Evolutionary conservation across 805 yeast species (phyloP), one percentile per base, ranked within the genome.

Genomic region (Ogataea allantospora): DNA sequence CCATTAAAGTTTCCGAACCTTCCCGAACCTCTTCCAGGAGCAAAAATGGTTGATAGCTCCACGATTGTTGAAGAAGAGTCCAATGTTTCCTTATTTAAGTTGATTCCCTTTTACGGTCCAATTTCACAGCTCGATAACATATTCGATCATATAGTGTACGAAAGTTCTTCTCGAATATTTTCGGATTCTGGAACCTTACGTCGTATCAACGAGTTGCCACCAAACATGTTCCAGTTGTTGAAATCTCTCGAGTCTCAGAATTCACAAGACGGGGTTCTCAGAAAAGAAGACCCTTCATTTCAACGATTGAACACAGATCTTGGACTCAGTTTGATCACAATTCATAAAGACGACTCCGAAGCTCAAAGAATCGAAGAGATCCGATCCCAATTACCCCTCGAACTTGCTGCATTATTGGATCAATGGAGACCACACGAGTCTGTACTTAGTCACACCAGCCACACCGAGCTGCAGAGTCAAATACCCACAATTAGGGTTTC

Each of bases 381-480:
- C 8, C 22, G 33, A 14, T 17, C 28, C 6, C 27, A 41, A 23
- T 30, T 46, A 13, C 40, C 44, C 4, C 18, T 24, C 8, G 46
- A 41, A 21, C 24, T 47, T 10, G 27, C 40, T 8, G 35, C 42
- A 3, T 10, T 54, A 18, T 27, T 52, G 6, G 47, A 47, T 14
- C 38, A 38, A 6, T 54, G 56, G 53, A 38, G 35, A 12, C 34
- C 40, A 11, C 30, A 30, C 31, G 40, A 30, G 31, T 35, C 40
- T n/a, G 24, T 10, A 14, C 30, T 24, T 7, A 23, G 32, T 19
- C 16, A 9, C 33, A 6, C 20, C 27, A 25, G 33, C 24, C 40
- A 25, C 20, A 12, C 18, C 1, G 25, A 30, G 27, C 35, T 35
- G 7, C 35, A 11, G 22, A 36, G 40, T 17, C 35, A 36, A 31